A percentile compares a stretch with the other conserved stretches of the same genome.
These are phyloP conservation scores for Chaetomium olivaceum DNA, from an alignment of 2,329 filamentous ascomycete genomes.

Conservation along the genomic window DNA sequence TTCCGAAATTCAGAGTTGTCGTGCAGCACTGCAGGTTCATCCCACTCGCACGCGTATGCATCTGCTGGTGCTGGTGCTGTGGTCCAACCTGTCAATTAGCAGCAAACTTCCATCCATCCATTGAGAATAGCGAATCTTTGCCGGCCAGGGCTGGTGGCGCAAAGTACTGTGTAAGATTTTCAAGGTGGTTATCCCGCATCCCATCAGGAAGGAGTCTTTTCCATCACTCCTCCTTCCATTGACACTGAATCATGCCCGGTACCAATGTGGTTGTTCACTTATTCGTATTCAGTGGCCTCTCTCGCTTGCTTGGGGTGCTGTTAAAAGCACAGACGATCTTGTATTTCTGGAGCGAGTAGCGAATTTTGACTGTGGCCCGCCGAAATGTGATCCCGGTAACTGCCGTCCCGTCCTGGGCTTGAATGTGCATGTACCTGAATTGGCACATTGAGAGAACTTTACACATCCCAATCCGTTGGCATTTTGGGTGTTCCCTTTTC, in stretches of 20 bases:
- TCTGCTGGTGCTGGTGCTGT: not conserved
- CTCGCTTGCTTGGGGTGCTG: not conserved
- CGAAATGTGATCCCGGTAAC: not conserved
- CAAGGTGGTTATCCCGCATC: not conserved
- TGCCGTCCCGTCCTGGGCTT: not conserved
- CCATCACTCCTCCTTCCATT: not conserved
- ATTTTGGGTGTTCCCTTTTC: not conserved
- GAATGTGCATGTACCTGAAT: not conserved
- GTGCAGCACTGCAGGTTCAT: not conserved
- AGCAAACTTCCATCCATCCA: not conserved
- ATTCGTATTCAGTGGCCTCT: not conserved
- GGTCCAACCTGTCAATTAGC: not conserved
- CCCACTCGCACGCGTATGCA: not conserved
- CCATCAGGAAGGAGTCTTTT: not conserved
- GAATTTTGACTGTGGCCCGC: not conserved
- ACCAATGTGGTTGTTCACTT: not conserved
- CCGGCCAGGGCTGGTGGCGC: not conserved
- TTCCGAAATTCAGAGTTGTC: not conserved
- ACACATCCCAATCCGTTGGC: not conserved
- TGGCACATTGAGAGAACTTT: not conserved
- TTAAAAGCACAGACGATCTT: not conserved
- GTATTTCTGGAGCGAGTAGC: not conserved
- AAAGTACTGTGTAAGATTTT: not conserved
- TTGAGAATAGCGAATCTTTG: not conserved
- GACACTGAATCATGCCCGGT: not conserved